Base-by-base conservation (phyloP, 2,329 filamentous ascomycete genomes). In the Sporothrix protearum region DNA sequence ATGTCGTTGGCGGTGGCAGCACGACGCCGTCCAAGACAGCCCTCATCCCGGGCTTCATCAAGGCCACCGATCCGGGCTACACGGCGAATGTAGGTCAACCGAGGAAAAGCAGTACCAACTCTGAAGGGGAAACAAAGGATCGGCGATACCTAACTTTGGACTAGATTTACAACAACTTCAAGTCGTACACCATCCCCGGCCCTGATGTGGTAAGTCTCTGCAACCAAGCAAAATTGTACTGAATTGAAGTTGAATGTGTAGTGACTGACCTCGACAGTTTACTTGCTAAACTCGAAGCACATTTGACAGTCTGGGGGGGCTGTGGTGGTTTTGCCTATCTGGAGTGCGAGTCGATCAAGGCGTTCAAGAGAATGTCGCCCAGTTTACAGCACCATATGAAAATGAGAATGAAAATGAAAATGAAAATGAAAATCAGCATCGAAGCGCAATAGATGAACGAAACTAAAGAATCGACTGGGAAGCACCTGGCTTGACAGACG, bases 1-100 rank as follows among this genome's bases (percentile, higher is more conserved):
- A 80, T 57, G 80, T 85, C n/a, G 78, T 79, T 0, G 83, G 82
- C 39, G 82, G 82, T 53, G 78, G 78, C 42, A 79, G 76, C 71
- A 76, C 75, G 67, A 77, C 73, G 28, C 80, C 81, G 28, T 73
- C 76, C 0, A 73, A 77, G 42, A 80, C 79, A 0, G 78, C 77
- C 39, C 77, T 76, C 75, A 82, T 83, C 66, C 82, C 82, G n/a
- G 82, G 77, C 77, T 72, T 68, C 61, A 51, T 74, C 73, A 72
- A 73, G 59, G 72, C 69, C 22, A 71, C 72, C 6, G 82, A 84
- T 73, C 80, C 82, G 0, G 83, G 83, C 22, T 84, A 83, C 76
- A 82, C 80, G 4, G 79, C 78, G 74, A 84, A 85, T 75, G 82
- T 84, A 68, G 73, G 81, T 68, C 7, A 14, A 14, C 8, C 12